Base-by-base conservation (phyloP, 2,329 filamentous ascomycete genomes). In the Phaeosphaeria sp. region DNA sequence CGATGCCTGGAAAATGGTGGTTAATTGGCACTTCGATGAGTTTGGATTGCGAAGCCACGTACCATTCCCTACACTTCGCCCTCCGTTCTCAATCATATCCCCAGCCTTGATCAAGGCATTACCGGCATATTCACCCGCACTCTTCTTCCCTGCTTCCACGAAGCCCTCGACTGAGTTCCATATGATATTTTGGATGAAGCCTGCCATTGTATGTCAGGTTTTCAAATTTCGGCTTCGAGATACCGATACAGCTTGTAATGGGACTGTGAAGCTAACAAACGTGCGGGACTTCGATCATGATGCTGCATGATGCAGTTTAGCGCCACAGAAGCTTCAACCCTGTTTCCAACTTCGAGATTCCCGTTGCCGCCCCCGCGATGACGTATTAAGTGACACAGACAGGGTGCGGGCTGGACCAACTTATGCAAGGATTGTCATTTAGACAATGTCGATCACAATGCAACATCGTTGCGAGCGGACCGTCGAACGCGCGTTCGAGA, bases 101-200 rank as follows among this genome's bases (percentile, higher is more conserved):
- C 76, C 76, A 8, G 73, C 74, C 54, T 75, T 76, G 47, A 75
- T 74, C 58, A 77, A 57, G 1, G 74, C 74, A 59, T 77, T 73
- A 5, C 76, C 76, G 2, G 74, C 76, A 58, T 71, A 78, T 49
- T 73, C 74, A 7, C 76, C 76, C 17, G 67, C 75, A 8, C 74
- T 70, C 27, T 72, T 65, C 51, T 68, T 76, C 11, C 74, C 75
- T 0, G 73, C 74, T 40, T 77, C 74, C 1, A 77, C 74, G 48
- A 77, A 77, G 2, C 76, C 76, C 21, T 69, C 67, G 17, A 78
- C 70, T 20, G 71, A 75, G 58, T 76, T 76, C 68, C 73, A 74
- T 33, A 78, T 58, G 46, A 78, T 77, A 55, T 77, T 76, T 53
- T 71, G 65, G 40, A 78, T 69, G 55, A 77, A 77, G 45, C 63